These are phyloP conservation scores for Pythium apleroticum DNA, from an alignment of 352 stramenopile genomes.

Conservation along the genomic window DNA sequence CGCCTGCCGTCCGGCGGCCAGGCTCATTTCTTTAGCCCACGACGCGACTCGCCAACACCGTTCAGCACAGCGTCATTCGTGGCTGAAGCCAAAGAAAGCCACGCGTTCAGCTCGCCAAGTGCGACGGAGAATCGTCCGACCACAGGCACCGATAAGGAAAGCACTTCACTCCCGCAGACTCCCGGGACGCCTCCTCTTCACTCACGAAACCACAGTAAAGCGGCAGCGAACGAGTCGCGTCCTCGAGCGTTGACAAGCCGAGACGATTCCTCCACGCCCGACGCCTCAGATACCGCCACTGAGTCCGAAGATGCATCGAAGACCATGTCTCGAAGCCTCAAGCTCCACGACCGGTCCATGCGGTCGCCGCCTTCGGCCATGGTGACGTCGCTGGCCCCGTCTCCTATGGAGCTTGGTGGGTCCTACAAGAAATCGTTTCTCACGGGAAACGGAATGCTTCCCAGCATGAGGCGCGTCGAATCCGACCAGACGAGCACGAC, in stretches of 20 bases:
- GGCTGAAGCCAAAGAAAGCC: background rate
- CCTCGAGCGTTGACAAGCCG: background rate
- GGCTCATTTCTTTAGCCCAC: background rate
- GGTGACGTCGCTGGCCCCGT: constrained; percentile 3
- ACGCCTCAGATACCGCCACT: background rate
- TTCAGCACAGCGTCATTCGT: background rate
- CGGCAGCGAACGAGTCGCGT: background rate
- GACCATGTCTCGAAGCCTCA: constrained; percentile 5
- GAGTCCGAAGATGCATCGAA: background rate
- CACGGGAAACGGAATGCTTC: constrained; percentile 24
- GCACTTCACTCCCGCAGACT: background rate
- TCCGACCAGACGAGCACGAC: constrained; percentile 21
- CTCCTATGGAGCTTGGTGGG: constrained; percentile 26
- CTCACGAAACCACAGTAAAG: constrained; percentile 5
- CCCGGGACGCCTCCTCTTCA: background rate
- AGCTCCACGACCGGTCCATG: constrained; percentile 5
- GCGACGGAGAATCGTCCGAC: background rate
- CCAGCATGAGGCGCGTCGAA: constrained; percentile 2
- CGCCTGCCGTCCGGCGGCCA: background rate
- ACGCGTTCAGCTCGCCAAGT: background rate
- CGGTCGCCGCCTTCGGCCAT: constrained; percentile 11
- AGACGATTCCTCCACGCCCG: background rate
- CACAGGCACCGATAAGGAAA: background rate
- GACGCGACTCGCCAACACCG: constrained; percentile 1
- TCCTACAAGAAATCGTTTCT: constrained; percentile 30